phyloP scores from a whole-genome alignment of 306 rosid species.

The Elaeagnus macrophylla region DNA sequence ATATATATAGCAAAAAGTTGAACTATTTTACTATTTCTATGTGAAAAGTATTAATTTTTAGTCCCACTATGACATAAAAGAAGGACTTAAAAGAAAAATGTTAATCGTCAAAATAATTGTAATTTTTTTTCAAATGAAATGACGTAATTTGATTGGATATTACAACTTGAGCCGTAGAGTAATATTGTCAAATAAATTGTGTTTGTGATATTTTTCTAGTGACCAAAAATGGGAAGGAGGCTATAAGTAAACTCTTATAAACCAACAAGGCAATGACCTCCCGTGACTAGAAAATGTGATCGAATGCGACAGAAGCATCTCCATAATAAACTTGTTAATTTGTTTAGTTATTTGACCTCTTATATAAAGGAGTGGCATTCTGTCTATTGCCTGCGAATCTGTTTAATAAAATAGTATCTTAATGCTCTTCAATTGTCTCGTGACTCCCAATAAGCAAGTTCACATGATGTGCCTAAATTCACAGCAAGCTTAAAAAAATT shows the following conservation, averaged over 20 bases:
- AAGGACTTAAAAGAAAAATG: too few species aligned
- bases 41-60: too few species aligned
- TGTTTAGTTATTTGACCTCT: background rate
- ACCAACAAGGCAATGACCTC: background rate
- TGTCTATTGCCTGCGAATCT: background rate
- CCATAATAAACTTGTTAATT: background rate
- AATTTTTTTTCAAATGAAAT: too few species aligned
- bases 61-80: too few species aligned
- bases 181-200: too few species aligned
- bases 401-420: background rate
- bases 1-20: too few species aligned
- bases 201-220: too few species aligned
- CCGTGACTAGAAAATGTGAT: background rate
- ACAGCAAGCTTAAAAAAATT: conserved; percentile 4
- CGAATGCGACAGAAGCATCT: background rate
- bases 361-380: background rate
- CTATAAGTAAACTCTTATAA: background rate
- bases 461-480: conserved; percentile 35
- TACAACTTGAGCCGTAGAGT: too few species aligned
- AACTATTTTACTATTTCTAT: too few species aligned
- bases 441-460: conserved; percentile 28
- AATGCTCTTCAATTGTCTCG: conserved; percentile 14
- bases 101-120: too few species aligned
- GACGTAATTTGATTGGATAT: too few species aligned
- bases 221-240: background rate